Evolutionary conservation across 164 flowering plant species (phyloP).

Genomic region (Kalanchoe fedtschenkoi): DNA sequence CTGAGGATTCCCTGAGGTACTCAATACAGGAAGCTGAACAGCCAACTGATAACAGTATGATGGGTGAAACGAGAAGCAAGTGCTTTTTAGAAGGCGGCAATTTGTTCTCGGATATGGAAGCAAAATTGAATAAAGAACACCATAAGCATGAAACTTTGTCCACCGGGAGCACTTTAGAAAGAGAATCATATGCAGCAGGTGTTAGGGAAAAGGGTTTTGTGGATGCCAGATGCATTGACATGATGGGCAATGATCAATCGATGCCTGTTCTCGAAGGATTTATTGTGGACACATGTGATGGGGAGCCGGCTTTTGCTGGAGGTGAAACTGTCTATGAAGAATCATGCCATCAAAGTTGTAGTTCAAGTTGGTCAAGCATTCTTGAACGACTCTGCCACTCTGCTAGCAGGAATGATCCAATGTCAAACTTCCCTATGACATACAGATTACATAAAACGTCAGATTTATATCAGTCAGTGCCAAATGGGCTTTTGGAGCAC

Average conservation of each 20-base stretch:
- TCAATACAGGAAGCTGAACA: not conserved
- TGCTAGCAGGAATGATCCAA: conserved; percentile 40
- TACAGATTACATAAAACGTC: conserved; percentile 22
- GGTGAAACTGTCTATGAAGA: conserved; percentile 20
- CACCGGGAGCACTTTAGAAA: conserved; percentile 9
- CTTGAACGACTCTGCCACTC: conserved; percentile 52
- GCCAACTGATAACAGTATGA: not conserved
- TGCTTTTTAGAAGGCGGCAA: not conserved
- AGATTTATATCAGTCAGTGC: conserved; percentile 41
- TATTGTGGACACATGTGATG: conserved; percentile 25
- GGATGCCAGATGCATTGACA: conserved; percentile 12
- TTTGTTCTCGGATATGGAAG: not conserved
- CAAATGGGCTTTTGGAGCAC: conserved; percentile 52
- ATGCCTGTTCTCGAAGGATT: conserved; percentile 62
- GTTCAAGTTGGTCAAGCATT: conserved; percentile 30
- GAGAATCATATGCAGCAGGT: conserved; percentile 11
- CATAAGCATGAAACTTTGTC: not conserved
- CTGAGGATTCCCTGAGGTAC: not conserved
- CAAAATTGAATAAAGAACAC: not conserved
- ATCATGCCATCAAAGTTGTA: conserved; percentile 24
- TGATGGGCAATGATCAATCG: conserved; percentile 21
- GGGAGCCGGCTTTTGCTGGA: conserved; percentile 12
- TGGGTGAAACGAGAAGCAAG: not conserved
- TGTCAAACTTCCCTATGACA: conserved; percentile 23
- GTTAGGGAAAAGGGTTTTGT: conserved; percentile 7